phyloP scores from a whole-genome alignment of 176 grass and related monocot genomes.

The Triticum dicoccoides region DNA sequence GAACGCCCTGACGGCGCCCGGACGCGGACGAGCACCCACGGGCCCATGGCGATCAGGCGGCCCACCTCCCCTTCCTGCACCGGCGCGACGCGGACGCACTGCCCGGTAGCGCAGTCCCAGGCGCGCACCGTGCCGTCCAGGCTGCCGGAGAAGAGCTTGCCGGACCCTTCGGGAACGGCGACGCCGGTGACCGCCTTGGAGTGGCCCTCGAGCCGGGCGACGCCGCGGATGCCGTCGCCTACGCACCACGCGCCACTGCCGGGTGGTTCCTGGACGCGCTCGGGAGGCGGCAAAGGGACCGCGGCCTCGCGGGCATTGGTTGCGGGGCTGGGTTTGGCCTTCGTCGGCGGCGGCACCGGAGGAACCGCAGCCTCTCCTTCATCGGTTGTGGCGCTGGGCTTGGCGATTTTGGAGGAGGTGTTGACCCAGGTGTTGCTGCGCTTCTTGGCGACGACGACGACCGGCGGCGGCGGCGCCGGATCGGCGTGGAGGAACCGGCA shows the following conservation, averaged over 20 bases:
- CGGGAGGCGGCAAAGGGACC: background rate
- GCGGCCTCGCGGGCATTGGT: background rate
- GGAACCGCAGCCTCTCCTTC: background rate
- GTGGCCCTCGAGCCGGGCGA: conserved; percentile 1
- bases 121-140: conserved; percentile 25
- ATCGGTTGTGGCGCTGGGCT: background rate
- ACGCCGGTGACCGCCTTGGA: conserved; percentile 10
- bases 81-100: background rate
- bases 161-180: background rate
- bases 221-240: background rate
- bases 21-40: background rate
- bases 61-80: background rate
- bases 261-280: background rate
- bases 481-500: conserved; percentile 18
- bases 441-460: background rate
- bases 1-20: background rate
- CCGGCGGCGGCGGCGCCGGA: background rate
- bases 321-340: background rate
- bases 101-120: conserved; percentile 16
- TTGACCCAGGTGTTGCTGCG: background rate
- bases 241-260: background rate
- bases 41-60: background rate
- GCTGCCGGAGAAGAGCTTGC: conserved; percentile 16
- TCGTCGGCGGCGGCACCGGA: background rate
- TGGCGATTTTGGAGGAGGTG: background rate